A percentile compares a stretch with the other conserved stretches of the same genome.
These are phyloP conservation scores for Gossypium trilobum DNA, from an alignment of 441 rosid genomes.

Conservation along the genomic window DNA sequence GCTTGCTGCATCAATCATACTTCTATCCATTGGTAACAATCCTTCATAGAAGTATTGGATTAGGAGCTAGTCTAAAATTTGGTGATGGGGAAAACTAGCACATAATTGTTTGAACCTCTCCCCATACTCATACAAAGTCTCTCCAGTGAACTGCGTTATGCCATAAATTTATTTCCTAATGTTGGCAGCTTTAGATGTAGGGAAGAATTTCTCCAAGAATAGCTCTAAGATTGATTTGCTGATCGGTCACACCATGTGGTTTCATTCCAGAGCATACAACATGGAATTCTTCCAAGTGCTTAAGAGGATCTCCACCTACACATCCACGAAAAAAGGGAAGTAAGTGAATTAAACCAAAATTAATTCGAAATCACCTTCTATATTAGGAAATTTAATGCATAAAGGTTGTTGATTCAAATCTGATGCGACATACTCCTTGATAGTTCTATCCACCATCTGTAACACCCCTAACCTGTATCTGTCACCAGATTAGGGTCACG, in stretches of 20 bases:
- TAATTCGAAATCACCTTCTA: neutral
- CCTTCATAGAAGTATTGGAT: no score
- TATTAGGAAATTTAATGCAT: neutral
- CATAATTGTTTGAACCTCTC: neutral
- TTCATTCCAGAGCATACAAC: neutral
- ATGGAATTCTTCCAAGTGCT: neutral
- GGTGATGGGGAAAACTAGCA: neutral
- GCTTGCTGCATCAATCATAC: neutral
- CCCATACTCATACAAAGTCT: neutral
- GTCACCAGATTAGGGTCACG: no score
- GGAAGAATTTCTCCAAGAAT: no score
- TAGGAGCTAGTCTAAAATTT: no score
- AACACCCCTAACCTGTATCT: no score
- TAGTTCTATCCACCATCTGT: no score
- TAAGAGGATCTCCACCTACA: neutral
- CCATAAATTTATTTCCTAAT: neutral
- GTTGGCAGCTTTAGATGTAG: no score
- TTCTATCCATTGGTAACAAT: no score
- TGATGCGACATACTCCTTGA: no score
- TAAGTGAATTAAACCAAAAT: neutral
- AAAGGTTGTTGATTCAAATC: no score
- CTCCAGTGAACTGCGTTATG: neutral
- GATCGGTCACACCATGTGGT: neutral
- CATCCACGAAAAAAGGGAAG: neutral
- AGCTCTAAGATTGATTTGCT: no score